A percentile compares a stretch with the other conserved stretches of the same genome.
phyloP scores from a whole-genome alignment of 2,329 filamentous ascomycete species.

The Sarocladiaceae sp. region DNA sequence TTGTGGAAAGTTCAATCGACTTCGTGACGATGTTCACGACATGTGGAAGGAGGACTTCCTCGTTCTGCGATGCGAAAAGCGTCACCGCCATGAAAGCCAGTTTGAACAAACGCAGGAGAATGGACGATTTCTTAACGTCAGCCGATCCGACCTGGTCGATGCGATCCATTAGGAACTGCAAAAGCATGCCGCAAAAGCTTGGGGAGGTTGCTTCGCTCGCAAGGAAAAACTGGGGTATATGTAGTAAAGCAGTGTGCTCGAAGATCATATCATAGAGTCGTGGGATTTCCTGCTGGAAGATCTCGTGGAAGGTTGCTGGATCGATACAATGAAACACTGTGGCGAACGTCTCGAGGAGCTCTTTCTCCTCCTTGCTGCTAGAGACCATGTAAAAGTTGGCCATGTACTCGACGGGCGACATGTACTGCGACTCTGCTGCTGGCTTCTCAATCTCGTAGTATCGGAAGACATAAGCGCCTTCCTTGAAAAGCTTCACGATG shows the following conservation, averaged over 20 bases:
- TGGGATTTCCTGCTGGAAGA: conserved; percentile 95
- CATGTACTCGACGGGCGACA: conserved; percentile 84
- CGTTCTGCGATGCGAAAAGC: conserved; percentile 88
- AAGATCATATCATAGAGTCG: conserved; percentile 97
- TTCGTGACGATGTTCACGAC: conserved; percentile 96
- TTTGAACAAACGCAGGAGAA: conserved; percentile 91
- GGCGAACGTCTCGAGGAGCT: conserved; percentile 92
- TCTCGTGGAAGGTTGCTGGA: conserved; percentile 95
- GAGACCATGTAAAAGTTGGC: conserved; percentile 93
- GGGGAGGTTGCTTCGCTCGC: conserved; percentile 98
- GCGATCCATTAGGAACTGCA: conserved; percentile 94
- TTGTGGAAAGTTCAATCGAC: conserved; percentile 92
- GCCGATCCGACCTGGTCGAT: conserved; percentile 91
- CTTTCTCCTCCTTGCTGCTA: conserved; percentile 93
- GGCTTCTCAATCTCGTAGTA: conserved; percentile 92
- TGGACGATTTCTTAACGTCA: conserved; percentile 87
- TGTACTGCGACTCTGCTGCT: conserved; percentile 62
- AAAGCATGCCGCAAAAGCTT: conserved; percentile 94
- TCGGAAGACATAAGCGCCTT: conserved; percentile 91
- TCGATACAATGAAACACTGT: conserved; percentile 99
- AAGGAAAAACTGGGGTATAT: conserved; percentile 96
- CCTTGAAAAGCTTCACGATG: conserved; percentile 93
- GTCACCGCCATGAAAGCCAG: conserved; percentile 99
- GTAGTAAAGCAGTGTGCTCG: conserved; percentile 86
- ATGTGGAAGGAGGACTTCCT: conserved; percentile 89